A percentile compares a stretch with the other conserved stretches of the same genome.
Conservation (phyloP, 2,329 filamentous ascomycete genomes). For the Penicillium sp. region DNA sequence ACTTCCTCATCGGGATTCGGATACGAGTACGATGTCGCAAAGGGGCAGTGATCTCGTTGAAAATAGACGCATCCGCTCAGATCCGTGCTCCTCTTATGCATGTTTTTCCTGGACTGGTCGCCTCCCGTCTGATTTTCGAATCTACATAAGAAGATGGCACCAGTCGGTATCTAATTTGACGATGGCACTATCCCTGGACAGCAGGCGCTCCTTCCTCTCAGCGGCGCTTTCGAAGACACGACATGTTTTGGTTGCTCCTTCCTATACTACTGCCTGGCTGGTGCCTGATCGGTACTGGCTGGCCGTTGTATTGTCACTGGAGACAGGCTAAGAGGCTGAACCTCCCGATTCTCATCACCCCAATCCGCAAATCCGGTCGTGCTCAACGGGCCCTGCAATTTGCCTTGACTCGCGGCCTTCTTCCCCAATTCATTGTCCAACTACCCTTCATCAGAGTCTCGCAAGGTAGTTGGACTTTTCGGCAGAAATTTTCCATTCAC, state of each 20-base stretch:
- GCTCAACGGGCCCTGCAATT: not conserved
- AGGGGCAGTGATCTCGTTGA: not conserved
- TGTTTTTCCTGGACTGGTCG: too few species aligned
- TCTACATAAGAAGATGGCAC: not conserved
- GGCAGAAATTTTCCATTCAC: conserved; percentile 5
- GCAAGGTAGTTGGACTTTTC: not conserved
- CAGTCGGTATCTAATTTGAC: not conserved
- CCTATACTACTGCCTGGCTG: not conserved
- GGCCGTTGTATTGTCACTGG: not conserved
- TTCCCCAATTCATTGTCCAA: not conserved
- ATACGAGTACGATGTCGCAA: not conserved
- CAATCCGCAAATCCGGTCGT: not conserved
- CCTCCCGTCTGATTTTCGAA: too few species aligned
- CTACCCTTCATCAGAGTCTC: not conserved
- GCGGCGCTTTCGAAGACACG: conserved; percentile 3
- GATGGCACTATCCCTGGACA: not conserved
- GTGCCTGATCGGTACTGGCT: not conserved
- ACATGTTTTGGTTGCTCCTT: not conserved
- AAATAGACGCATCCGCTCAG: not conserved
- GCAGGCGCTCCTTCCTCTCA: not conserved
- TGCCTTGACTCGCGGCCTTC: not conserved
- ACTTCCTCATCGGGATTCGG: not conserved
- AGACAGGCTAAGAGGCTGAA: not conserved
- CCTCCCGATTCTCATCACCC: not conserved
- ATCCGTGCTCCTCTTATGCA: not conserved